Evolutionary conservation across 225 moss, liverwort and hornwort species (phyloP), one percentile per base, ranked within the genome.

Genomic region (Pseudoscleropodium purum): DNA sequence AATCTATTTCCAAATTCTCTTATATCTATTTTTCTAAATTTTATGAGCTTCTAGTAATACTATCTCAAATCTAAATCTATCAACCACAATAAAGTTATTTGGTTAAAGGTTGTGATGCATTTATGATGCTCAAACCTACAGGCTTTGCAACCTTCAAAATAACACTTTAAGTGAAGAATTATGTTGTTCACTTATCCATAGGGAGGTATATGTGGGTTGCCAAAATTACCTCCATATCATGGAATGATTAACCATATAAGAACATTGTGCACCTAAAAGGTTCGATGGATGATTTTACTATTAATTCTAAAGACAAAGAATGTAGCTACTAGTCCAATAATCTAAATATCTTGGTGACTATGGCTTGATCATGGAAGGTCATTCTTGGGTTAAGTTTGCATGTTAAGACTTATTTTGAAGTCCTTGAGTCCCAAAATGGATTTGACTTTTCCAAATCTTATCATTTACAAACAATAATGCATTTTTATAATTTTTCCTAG

Each of bases 311-410:
- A n/a, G 26, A 41, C 5, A 26, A 15, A 15, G 2, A 41, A 41
- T 43, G 27, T 5, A 43, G 9, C 73, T 27, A 9, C 3, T 41
- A 0, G 3, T 72, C 1, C 0, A 39, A 41, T 14, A 72, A 72
- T 41, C 0, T 1, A 0, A 39, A 24, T 69, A 73, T 43, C 43
- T 73, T 27, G 16, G 9, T 9, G 2, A 27, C 5, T 15, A 39
- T 20, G n/a, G n/a, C 3, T 41, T 41, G 9, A 3, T 43, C 0
- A 15, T 1, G 9, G 8, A 4, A 16, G 0, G 0, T 9, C 6
- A 2, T 29, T 16, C 5, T 0, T 43, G 2, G 1, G 2, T 41
- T 30, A 31, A 47, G 6, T 30, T 30, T 47, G 2, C 7, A 31
- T 47, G 7, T 1, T 1, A 0, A 75, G 47, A 18, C 18, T 75